Evolutionary conservation across 495 filamentous ascomycete species (phyloP), one percentile per base, ranked within the genome.

Genomic region (Penicilliopsis zonata): DNA sequence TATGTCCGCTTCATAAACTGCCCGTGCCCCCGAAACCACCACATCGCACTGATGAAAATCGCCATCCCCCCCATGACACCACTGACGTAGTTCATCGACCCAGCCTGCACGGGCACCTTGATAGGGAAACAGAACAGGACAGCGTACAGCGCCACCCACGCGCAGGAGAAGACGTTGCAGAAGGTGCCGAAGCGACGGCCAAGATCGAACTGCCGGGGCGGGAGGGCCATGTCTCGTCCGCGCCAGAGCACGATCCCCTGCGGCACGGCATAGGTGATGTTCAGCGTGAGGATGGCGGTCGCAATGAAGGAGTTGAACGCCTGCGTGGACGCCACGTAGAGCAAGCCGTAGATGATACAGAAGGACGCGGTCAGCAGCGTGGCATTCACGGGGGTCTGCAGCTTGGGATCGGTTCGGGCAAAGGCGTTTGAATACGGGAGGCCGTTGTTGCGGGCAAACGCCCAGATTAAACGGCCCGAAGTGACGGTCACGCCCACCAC

Each of bases 271-370:
- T 57, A 60, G 1, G 50, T 53, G 24, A 61, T 43, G 18, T 58
- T 59, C 8, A 61, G 35, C 22, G 46, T 52, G 1, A 57, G 20
- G 9, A 64, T 50, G 4, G 58, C 47, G 2, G 53, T 49, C 1
- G 57, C 55, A 19, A 63, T 51, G 23, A 66, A 54, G 3, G 49
- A 51, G 26, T 61, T 57, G 38, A 64, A 63, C 5, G 61, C 61
- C 3, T 50, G 52, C 3, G 58, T 60, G 9, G 49, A 56, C 2
- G 48, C 56, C 19, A 65, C 36, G 29, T 60, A 62, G 8, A 66
- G 44, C 1, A 61, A 38, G 4, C 59, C 57, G 36, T 59, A 62
- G 14, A 57, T 6, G 21, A 29, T 34, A 12, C 37, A 38, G 29
- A 66, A 57, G 10, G 38, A 17, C n/a, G 43, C 29, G 0, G 54